phyloP scores from a whole-genome alignment of 1,284 basidiomycete genomes.

The Moesziomyces sp. region DNA sequence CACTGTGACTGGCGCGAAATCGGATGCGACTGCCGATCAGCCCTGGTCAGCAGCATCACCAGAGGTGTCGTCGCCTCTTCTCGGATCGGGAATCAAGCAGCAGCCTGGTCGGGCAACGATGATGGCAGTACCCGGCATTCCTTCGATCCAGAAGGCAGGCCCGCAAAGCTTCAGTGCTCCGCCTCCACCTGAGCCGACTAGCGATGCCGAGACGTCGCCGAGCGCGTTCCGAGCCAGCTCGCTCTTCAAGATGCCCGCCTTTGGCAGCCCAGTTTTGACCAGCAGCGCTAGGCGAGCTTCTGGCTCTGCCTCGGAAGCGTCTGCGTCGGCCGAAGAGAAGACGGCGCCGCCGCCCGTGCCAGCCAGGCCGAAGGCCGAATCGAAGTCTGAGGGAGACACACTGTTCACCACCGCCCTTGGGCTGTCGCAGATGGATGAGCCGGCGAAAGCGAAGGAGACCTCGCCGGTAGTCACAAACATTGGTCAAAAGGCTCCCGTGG shows the following conservation, averaged over 20 bases:
- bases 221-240: slow-evolving; percentile 28
- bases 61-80: slow-evolving; percentile 16
- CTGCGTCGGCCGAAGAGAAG: not conserved
- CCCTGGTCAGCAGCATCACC: slow-evolving; percentile 1
- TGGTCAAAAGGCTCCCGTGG: not conserved
- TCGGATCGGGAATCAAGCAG: slow-evolving; percentile 44
- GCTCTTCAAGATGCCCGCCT: slow-evolving; percentile 45
- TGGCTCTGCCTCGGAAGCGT: not conserved
- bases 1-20: not conserved
- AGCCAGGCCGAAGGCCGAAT: slow-evolving; percentile 1
- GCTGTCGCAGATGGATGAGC: slow-evolving; percentile 13
- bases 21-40: slow-evolving; percentile 7
- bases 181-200: slow-evolving; percentile 10
- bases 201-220: slow-evolving; percentile 24
- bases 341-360: slow-evolving; percentile 12
- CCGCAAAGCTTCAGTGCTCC: slow-evolving; percentile 59
- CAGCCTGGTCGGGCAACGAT: slow-evolving; percentile 57
- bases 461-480: not conserved
- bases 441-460: not conserved
- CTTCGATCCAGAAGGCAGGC: slow-evolving; percentile 49
- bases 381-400: not conserved
- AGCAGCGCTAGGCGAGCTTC: not conserved
- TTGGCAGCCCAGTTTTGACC: slow-evolving; percentile 31
- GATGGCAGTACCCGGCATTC: slow-evolving; percentile 63
- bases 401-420: slow-evolving; percentile 9